Conservation (phyloP, 78 protist species). For the Isochrysis galbana region DNA sequence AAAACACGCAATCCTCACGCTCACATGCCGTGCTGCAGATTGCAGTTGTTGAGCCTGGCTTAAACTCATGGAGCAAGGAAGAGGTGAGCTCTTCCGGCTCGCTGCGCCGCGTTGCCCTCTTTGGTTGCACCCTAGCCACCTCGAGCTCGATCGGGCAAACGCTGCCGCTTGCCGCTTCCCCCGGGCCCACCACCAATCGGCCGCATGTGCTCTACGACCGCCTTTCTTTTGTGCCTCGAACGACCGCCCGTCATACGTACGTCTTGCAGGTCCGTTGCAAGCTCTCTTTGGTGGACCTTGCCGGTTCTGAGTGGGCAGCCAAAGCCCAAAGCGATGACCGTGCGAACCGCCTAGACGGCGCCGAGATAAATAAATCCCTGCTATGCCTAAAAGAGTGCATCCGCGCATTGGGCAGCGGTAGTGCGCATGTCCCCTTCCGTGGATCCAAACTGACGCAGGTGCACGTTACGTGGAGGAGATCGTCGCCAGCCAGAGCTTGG, state of each 20-base stretch:
- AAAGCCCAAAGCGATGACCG: background rate
- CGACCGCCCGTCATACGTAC: no score
- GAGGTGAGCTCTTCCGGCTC: no score
- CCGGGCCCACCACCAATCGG: no score
- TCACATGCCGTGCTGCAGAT: conserved; percentile 49
- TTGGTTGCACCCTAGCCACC: no score
- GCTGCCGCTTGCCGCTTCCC: no score
- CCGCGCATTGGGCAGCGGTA: conserved; percentile 9
- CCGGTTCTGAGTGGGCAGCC: conserved; percentile 63
- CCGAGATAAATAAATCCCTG: conserved; percentile 45
- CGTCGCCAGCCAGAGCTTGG: no score
- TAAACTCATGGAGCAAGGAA: background rate
- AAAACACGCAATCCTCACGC: conserved; percentile 24
- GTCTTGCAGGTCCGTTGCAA: conserved; percentile 22
- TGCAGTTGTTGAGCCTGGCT: background rate
- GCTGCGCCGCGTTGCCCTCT: no score
- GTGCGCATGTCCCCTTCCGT: conserved; percentile 37
- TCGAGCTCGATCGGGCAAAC: no score
- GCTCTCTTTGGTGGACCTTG: conserved; percentile 43
- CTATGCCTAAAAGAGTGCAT: conserved; percentile 57
- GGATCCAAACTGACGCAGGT: conserved; percentile 37
- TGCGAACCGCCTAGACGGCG: conserved; percentile 34
- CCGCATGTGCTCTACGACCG: no score
- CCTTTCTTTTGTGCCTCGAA: no score
- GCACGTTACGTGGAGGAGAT: no score